Percentiles rank a stretch among this genome's conserved stretches.
These are phyloP conservation scores for Tetrastigma voinierianum DNA, from an alignment of 164 flowering plant genomes.

Conservation along the genomic window DNA sequence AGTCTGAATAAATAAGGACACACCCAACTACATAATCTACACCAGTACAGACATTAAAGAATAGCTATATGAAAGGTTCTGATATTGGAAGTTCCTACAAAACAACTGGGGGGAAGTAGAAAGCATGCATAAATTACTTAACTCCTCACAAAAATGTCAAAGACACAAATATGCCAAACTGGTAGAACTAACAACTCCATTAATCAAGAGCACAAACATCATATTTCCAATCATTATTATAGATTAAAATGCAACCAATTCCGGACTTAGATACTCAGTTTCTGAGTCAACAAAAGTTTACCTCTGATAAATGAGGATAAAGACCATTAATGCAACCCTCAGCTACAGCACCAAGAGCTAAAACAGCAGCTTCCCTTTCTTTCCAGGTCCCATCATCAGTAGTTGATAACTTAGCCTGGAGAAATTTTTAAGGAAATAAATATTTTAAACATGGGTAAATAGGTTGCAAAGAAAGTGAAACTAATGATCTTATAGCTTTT, in stretches of 20 bases:
- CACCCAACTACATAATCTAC: not conserved
- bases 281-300: slow-evolving; percentile 13
- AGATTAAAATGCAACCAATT: not conserved
- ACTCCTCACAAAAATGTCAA: not conserved
- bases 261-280: not conserved
- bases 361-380: slow-evolving; percentile 98
- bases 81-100: no score
- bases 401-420: slow-evolving; percentile 64
- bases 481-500: not conserved
- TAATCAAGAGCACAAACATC: not conserved
- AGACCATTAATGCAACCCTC: slow-evolving; percentile 96
- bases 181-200: not conserved
- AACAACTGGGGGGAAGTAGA: not conserved
- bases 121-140: not conserved
- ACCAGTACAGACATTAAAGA: not conserved
- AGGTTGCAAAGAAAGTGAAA: not conserved
- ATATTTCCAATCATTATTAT: not conserved
- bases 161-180: not conserved
- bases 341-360: slow-evolving; percentile 94
- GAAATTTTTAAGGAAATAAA: not conserved
- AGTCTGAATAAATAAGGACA: no score
- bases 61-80: not conserved
- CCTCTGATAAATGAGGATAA: slow-evolving; percentile 90
- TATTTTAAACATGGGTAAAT: not conserved
- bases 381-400: slow-evolving; percentile 78